Conservation (phyloP, 2,329 filamentous ascomycete species). For the Penicillium sp. region DNA sequence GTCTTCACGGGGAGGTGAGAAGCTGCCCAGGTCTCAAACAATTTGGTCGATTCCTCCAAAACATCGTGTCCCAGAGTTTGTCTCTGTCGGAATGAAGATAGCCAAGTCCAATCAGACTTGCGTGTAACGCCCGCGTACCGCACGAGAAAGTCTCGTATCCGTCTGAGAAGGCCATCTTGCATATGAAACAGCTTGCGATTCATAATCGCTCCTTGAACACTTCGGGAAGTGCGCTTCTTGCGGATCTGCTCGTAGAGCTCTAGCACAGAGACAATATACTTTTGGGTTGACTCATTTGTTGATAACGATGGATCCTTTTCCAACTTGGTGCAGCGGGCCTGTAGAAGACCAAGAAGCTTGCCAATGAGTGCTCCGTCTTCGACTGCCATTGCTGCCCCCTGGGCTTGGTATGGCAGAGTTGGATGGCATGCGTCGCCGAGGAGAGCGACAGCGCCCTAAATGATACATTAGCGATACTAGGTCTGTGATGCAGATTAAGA, state of each 20-base stretch:
- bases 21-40: slow-evolving; percentile 3
- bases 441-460: slow-evolving; percentile 6
- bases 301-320: background rate
- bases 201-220: slow-evolving; percentile 16
- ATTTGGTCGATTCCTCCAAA: slow-evolving; percentile 7
- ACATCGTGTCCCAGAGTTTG: slow-evolving; percentile 15
- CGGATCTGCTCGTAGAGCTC: slow-evolving; percentile 17
- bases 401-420: slow-evolving; percentile 62
- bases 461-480: background rate
- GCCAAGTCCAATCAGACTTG: slow-evolving; percentile 19
- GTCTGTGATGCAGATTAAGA: background rate
- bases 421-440: slow-evolving; percentile 62
- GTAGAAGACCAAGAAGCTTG: slow-evolving; percentile 47
- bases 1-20: background rate
- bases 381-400: slow-evolving; percentile 65
- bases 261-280: background rate
- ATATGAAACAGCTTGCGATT: slow-evolving; percentile 20
- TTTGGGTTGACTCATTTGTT: background rate
- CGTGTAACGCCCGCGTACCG: slow-evolving; percentile 6
- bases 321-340: background rate
- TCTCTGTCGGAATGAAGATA: slow-evolving; percentile 15
- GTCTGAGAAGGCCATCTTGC: slow-evolving; percentile 16
- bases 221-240: slow-evolving; percentile 17
- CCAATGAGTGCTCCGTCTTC: slow-evolving; percentile 68
- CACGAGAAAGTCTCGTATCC: slow-evolving; percentile 13